phyloP scores from a whole-genome alignment of 1,139 yeast genomes.

The Yamadazyma songkhlaensis region DNA sequence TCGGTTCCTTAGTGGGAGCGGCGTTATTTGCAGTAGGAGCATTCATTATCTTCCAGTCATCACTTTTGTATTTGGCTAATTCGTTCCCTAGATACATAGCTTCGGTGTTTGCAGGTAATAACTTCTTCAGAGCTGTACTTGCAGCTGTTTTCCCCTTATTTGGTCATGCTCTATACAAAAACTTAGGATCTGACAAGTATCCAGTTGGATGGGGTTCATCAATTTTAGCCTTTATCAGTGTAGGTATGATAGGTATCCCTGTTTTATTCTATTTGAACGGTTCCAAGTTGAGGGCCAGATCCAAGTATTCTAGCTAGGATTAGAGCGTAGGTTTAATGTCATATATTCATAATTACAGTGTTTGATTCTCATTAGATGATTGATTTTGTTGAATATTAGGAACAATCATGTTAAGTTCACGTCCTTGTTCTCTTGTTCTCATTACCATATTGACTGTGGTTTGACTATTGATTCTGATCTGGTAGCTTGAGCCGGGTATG shows the following conservation, averaged over 20 bases:
- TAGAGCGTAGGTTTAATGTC: too few relatives aligned
- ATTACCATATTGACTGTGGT: constrained; percentile 17
- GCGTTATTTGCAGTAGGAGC: constrained; percentile 34
- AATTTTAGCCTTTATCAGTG: constrained; percentile 41
- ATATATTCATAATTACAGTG: not conserved
- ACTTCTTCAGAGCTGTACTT: constrained; percentile 47
- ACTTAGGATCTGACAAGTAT: constrained; percentile 41
- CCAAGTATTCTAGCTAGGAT: constrained; percentile 36
- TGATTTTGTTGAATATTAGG: constrained; percentile 6
- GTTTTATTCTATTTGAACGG: constrained; percentile 48
- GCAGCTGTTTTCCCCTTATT: constrained; percentile 66
- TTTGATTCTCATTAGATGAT: not conserved
- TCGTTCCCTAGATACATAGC: constrained; percentile 45
- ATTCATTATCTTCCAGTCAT: constrained; percentile 40
- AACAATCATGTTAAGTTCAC: constrained; percentile 13
- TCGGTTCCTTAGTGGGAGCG: constrained; percentile 40
- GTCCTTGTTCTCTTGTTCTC: constrained; percentile 9
- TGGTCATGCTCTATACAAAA: constrained; percentile 49
- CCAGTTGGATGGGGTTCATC: constrained; percentile 60
- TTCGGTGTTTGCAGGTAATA: constrained; percentile 59
- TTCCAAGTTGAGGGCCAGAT: constrained; percentile 46
- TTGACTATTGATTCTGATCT: constrained; percentile 19
- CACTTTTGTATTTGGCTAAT: constrained; percentile 32
- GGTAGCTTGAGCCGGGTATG: constrained; percentile 14
- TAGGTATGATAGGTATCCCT: constrained; percentile 45